A percentile compares a stretch with the other conserved stretches of the same genome.
Conservation (phyloP, 2,329 filamentous ascomycete species). For the Colletotrichum melonis region DNA sequence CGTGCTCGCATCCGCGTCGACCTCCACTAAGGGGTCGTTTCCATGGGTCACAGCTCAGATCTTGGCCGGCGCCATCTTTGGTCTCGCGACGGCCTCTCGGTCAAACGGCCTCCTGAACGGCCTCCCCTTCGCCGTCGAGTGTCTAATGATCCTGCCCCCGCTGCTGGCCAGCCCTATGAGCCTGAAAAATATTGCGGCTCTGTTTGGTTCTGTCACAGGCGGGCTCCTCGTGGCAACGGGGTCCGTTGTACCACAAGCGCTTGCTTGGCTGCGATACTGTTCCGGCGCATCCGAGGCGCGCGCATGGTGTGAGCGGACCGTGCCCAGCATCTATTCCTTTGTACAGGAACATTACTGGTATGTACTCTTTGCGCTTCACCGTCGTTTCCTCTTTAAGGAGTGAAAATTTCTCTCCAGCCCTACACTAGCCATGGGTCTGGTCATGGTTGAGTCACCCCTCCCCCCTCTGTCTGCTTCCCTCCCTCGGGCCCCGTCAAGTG, state of each 20-base stretch:
- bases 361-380: conserved; percentile 42
- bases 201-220: conserved; percentile 71
- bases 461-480: not conserved
- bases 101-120: conserved; percentile 91
- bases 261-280: conserved; percentile 82
- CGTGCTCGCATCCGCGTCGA: conserved; percentile 69
- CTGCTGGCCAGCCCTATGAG: conserved; percentile 50
- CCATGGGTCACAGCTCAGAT: conserved; percentile 65
- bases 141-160: conserved; percentile 52
- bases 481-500: not conserved
- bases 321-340: conserved; percentile 92
- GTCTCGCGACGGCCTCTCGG: conserved; percentile 77
- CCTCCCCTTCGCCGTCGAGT: conserved; percentile 76
- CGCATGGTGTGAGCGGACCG: conserved; percentile 78
- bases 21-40: conserved; percentile 44
- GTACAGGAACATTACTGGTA: conserved; percentile 94
- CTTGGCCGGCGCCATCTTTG: conserved; percentile 75
- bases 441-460: not conserved
- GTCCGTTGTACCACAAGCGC: conserved; percentile 76
- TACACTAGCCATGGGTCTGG: not conserved
- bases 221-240: conserved; percentile 77
- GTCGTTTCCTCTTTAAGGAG: not conserved
- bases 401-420: not conserved
- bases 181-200: conserved; percentile 55
- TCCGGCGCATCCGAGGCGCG: conserved; percentile 50